Evolutionary conservation across 768 basidiomycete species (phyloP).

Genomic region (Sarcodon aspratus): DNA sequence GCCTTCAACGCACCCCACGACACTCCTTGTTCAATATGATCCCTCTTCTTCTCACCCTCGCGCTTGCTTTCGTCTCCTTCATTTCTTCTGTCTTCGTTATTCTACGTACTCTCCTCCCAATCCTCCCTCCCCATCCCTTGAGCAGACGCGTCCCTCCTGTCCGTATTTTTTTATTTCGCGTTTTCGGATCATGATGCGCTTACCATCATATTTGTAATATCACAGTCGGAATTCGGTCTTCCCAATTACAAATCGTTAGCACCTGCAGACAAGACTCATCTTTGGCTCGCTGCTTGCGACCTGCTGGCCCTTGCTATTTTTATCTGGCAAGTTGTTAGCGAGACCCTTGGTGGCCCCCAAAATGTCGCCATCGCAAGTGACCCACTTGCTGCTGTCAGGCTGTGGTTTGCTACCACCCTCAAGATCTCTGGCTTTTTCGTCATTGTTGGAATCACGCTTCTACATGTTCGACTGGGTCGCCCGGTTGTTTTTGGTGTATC

Average conservation of each 20-base stretch:
- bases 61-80: slow-evolving; percentile 62
- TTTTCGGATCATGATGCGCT: slow-evolving; percentile 7
- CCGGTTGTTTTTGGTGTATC: slow-evolving; percentile 58
- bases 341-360: slow-evolving; percentile 35
- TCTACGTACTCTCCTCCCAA: slow-evolving; percentile 64
- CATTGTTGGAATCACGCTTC: slow-evolving; percentile 45
- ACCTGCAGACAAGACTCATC: slow-evolving; percentile 54
- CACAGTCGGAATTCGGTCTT: slow-evolving; percentile 64
- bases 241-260: slow-evolving; percentile 60
- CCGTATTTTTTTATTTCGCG: slow-evolving; percentile 14
- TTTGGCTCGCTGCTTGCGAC: slow-evolving; percentile 66
- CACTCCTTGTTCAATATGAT: slow-evolving; percentile 33
- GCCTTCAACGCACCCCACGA: slow-evolving; percentile 10
- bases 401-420: slow-evolving; percentile 62
- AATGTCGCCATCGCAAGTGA: slow-evolving; percentile 33
- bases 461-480: slow-evolving; percentile 61
- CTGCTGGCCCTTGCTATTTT: slow-evolving; percentile 50
- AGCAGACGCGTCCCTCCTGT: slow-evolving; percentile 69
- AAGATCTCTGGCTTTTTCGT: slow-evolving; percentile 61
- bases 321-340: slow-evolving; percentile 51
- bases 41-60: slow-evolving; percentile 54
- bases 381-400: slow-evolving; percentile 40
- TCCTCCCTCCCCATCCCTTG: slow-evolving; percentile 61
- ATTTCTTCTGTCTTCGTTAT: slow-evolving; percentile 64
- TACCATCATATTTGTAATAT: slow-evolving; percentile 11